Percentiles rank a stretch among this genome's conserved stretches.
phyloP scores from a whole-genome alignment of 2,329 filamentous ascomycete species.

The Aspergillus ruber region DNA sequence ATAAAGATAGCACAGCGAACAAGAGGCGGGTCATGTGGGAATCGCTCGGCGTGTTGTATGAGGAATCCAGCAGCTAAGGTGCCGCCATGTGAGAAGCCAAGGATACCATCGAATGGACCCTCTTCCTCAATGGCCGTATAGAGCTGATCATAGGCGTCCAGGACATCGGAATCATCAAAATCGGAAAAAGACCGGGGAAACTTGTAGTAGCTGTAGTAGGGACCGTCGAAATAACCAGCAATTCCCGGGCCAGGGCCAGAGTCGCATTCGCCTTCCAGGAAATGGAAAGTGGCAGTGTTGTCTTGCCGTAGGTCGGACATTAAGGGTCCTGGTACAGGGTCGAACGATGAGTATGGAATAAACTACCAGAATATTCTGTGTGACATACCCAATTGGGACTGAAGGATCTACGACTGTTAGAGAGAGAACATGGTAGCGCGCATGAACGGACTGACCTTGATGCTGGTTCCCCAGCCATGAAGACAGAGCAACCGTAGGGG shows the following conservation, averaged over 20 bases:
- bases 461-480: slow-evolving; percentile 29
- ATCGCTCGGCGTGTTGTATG: slow-evolving; percentile 20
- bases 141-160: slow-evolving; percentile 21
- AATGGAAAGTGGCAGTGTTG: slow-evolving; percentile 24
- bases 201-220: slow-evolving; percentile 28
- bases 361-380: neutral
- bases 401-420: slow-evolving; percentile 19
- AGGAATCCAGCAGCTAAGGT: slow-evolving; percentile 25
- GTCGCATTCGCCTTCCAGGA: slow-evolving; percentile 25
- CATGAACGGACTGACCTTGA: slow-evolving; percentile 13
- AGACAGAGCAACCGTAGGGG: slow-evolving; percentile 27
- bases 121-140: slow-evolving; percentile 21
- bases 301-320: slow-evolving; percentile 22
- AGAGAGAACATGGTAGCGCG: neutral
- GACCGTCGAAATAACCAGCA: slow-evolving; percentile 23
- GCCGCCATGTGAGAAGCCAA: slow-evolving; percentile 32
- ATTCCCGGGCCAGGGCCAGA: slow-evolving; percentile 23
- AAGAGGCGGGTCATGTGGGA: slow-evolving; percentile 13
- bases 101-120: slow-evolving; percentile 26
- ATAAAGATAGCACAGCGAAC: slow-evolving; percentile 31
- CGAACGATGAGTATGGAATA: neutral
- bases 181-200: slow-evolving; percentile 19
- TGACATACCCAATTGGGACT: slow-evolving; percentile 21
- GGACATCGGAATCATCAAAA: slow-evolving; percentile 12
- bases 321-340: slow-evolving; percentile 14